Base-by-base conservation (phyloP, 2,329 filamentous ascomycete genomes). In the Aureobasidium pullulans region DNA sequence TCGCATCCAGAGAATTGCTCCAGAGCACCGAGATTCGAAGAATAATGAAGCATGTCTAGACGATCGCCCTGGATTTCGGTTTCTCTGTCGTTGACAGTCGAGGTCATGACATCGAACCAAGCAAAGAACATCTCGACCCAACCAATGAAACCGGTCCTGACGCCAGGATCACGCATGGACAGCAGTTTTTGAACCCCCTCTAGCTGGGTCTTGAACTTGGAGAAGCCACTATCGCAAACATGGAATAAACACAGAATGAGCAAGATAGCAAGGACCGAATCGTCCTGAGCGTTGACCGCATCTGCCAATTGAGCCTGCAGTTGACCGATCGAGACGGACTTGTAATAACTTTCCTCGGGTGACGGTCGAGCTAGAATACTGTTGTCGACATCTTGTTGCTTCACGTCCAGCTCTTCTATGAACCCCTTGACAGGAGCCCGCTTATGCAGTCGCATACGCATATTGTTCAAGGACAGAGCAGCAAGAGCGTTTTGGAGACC, bases 61-160 rank as follows among this genome's bases (percentile, higher is more conserved):
- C 81, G 82, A 36, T 81, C 77, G 29, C 82, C 82, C 39, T 80
- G 79, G 16, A 96, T 82, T 71, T 96, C 90, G 32, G 89, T 85
- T 73, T 96, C 92, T 54, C 92, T 85, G 72, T 96, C 89, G 66
- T 96, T 96, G 69, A 96, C 90, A 56, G 88, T 92, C 40, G 90
- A 90, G 0, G 90, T 91, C 75, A 96, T 90, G 59, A 92, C 90
- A 71, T 96, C 93, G 70, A 96, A 95, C 80, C 93, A 96, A 36
- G 90, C 94, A 69, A 96, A 96, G 66, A 96, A 85, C 43, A 90
- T 86, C 67, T 95, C 89, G 77, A 96, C 93, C 92, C 92, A 96
- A 11, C 86, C 84, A 61, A 90, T 88, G 62, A 91, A 88, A 53
- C 84, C 77, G 11, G 78, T 78, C 47, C 83, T 72, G 68, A 84